A percentile compares a stretch with the other conserved stretches of the same genome.
phyloP scores from a whole-genome alignment of 306 rosid species.

The Mimosa bimucronata region DNA sequence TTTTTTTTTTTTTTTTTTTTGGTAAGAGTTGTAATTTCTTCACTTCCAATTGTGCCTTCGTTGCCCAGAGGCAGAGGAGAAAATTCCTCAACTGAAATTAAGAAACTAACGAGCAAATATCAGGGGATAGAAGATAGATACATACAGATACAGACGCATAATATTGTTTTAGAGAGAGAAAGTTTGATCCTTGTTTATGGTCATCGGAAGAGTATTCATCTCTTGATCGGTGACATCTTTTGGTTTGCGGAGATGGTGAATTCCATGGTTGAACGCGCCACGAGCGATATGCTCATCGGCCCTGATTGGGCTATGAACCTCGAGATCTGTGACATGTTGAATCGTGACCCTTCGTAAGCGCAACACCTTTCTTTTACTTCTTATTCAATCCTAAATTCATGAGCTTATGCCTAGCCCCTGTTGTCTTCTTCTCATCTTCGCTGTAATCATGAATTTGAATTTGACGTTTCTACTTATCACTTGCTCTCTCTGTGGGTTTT shows the following conservation, averaged over 20 bases:
- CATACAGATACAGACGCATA: too few relatives aligned
- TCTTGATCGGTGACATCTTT: constrained; percentile 44
- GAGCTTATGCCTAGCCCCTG: constrained; percentile 10
- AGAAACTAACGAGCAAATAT: constrained; percentile 32
- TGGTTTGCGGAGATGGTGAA: constrained; percentile 71
- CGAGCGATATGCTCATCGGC: constrained; percentile 92
- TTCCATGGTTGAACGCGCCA: constrained; percentile 93
- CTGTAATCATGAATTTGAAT: not conserved
- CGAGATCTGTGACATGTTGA: constrained; percentile 96
- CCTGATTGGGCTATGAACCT: constrained; percentile 99
- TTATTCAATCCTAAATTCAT: not conserved
- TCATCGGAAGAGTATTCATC: constrained; percentile 35
- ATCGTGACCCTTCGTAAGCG: constrained; percentile 86
- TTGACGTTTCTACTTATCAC: constrained; percentile 10
- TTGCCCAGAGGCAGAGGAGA: not conserved
- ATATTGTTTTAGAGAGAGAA: constrained; percentile 23
- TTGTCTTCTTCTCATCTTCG: constrained; percentile 19
- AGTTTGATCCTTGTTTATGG: constrained; percentile 36
- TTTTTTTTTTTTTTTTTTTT: too few relatives aligned
- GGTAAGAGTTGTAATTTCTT: constrained; percentile 19
- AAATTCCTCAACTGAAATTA: constrained; percentile 51
- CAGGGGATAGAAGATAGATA: constrained; percentile 21
- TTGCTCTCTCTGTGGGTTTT: not conserved
- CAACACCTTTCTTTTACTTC: constrained; percentile 11
- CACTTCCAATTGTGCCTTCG: constrained; percentile 28